Evolutionary conservation across 2,329 filamentous ascomycete genomes (phyloP).

Genomic region (Colletotrichum sp.): DNA sequence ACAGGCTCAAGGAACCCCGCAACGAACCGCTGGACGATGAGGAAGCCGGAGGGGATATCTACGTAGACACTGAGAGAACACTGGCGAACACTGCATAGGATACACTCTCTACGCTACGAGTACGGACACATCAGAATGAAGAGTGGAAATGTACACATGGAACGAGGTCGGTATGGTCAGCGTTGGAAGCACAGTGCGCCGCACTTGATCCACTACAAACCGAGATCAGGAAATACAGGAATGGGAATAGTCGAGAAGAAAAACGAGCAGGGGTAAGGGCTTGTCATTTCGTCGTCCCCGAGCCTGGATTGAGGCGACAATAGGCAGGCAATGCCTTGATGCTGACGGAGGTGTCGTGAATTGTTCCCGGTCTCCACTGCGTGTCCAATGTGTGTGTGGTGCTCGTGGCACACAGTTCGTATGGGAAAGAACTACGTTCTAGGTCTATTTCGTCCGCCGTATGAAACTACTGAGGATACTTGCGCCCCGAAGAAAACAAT

Average conservation of each 20-base stretch:
- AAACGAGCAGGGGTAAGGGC: not conserved
- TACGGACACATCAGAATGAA: not conserved
- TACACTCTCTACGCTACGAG: not conserved
- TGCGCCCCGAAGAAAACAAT: constrained; percentile 22
- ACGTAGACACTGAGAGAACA: not conserved
- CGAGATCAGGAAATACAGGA: not conserved
- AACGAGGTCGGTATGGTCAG: not conserved
- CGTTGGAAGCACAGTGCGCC: not conserved
- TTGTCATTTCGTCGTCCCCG: constrained; percentile 8
- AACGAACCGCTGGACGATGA: not conserved
- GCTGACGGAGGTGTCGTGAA: not conserved
- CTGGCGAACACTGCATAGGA: not conserved
- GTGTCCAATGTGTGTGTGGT: not conserved
- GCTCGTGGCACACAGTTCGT: constrained; percentile 20
- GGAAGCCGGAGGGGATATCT: not conserved
- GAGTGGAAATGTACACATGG: not conserved
- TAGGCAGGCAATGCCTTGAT: not conserved
- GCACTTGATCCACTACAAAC: not conserved
- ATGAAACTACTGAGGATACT: not conserved
- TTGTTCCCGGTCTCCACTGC: not conserved
- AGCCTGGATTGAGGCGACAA: not conserved
- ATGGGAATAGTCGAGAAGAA: constrained; percentile 12
- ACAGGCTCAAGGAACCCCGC: not conserved
- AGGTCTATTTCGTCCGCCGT: constrained; percentile 10
- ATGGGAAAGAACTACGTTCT: constrained; percentile 5